Evolutionary conservation across 306 rosid species (phyloP).

Genomic region (Vicia sativa): DNA sequence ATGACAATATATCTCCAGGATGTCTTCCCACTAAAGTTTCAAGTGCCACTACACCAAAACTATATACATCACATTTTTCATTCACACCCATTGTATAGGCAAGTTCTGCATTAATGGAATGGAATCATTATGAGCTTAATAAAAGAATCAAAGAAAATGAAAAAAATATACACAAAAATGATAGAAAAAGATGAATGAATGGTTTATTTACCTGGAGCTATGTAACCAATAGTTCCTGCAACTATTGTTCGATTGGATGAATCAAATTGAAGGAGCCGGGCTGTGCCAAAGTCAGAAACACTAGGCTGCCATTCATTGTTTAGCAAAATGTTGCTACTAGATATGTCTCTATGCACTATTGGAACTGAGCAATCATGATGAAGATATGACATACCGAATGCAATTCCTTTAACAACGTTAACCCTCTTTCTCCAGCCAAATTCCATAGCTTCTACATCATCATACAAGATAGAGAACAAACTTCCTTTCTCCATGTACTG

Average conservation of each 20-base stretch:
- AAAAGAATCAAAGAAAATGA: no score
- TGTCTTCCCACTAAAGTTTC: no score
- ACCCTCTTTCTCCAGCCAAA: neutral
- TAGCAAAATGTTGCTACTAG: neutral
- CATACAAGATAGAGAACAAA: no score
- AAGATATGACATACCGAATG: neutral
- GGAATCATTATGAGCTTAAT: no score
- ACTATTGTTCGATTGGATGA: neutral
- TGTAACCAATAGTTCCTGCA: neutral
- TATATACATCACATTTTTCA: no score
- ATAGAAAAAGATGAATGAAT: no score
- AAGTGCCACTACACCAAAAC: no score
- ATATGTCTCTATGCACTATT: neutral
- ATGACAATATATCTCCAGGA: no score
- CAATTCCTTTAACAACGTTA: neutral
- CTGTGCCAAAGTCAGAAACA: neutral
- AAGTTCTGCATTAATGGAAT: no score
- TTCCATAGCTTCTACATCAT: neutral
- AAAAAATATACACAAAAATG: no score
- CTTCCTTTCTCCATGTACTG: no score
- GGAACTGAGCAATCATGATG: neutral
- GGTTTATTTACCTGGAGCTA: neutral
- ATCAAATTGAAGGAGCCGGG: neutral
- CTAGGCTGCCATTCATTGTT: neutral
- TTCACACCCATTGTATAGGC: no score